A percentile compares a stretch with the other conserved stretches of the same genome.
These are phyloP conservation scores for Elaeagnus macrophylla DNA, from an alignment of 306 rosid species.

Conservation along the genomic window DNA sequence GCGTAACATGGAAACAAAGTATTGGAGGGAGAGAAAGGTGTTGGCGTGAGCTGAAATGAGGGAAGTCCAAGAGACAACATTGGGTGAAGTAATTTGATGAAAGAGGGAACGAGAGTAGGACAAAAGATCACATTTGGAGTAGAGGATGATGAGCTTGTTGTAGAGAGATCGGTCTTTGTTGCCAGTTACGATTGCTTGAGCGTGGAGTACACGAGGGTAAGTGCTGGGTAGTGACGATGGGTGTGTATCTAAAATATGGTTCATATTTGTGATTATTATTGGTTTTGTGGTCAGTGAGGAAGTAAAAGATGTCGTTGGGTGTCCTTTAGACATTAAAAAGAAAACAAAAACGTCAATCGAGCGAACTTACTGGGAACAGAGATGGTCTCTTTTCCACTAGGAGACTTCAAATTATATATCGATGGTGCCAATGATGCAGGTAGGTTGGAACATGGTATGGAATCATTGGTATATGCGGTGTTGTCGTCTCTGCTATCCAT, in stretches of 20 bases:
- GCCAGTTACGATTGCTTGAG: slow-evolving; percentile 33
- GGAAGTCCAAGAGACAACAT: slow-evolving; percentile 72
- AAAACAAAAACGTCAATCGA: too few relatives aligned
- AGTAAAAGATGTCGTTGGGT: too few relatives aligned
- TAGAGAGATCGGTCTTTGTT: slow-evolving; percentile 21
- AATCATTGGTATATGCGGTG: too few relatives aligned
- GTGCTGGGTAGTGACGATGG: slow-evolving; percentile 12
- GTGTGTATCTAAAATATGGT: neutral
- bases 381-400: too few relatives aligned
- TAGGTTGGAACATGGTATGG: too few relatives aligned
- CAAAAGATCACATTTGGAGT: slow-evolving; percentile 37
- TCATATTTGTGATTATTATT: neutral
- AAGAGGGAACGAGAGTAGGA: slow-evolving; percentile 46
- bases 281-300: too few relatives aligned
- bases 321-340: too few relatives aligned
- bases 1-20: slow-evolving; percentile 77
- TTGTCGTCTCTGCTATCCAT: too few relatives aligned
- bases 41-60: slow-evolving; percentile 54
- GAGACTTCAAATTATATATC: too few relatives aligned
- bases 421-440: too few relatives aligned
- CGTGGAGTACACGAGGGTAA: slow-evolving; percentile 58
- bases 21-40: slow-evolving; percentile 42
- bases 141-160: slow-evolving; percentile 55
- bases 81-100: slow-evolving; percentile 48
- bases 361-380: too few relatives aligned